Conservation (phyloP, 305 asterid species). For the Fraxinus latifolia region DNA sequence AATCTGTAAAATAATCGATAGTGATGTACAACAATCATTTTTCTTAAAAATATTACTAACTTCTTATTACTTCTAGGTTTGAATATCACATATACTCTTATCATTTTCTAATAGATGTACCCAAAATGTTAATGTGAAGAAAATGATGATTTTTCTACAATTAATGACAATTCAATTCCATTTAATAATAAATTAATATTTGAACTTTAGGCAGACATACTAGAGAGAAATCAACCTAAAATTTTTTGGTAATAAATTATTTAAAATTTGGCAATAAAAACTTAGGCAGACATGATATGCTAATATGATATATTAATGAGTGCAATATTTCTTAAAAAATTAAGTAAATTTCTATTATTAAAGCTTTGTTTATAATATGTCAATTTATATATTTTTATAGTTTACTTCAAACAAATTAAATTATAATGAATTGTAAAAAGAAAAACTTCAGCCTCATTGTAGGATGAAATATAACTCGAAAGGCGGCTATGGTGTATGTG, state of each 20-base stretch:
- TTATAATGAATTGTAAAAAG: background rate
- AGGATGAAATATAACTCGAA: background rate
- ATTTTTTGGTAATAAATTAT: background rate
- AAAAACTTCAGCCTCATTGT: background rate
- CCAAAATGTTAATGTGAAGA: background rate
- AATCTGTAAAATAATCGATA: background rate
- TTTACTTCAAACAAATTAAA: background rate
- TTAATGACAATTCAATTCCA: background rate
- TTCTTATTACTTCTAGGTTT: background rate
- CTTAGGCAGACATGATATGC: background rate
- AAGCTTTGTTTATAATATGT: background rate
- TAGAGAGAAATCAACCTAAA: background rate
- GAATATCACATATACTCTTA: background rate
- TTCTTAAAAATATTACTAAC: background rate
- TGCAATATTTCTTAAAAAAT: background rate
- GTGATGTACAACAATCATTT: background rate
- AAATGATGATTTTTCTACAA: background rate
- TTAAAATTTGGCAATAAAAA: background rate
- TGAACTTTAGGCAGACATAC: background rate
- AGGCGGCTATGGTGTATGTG: background rate
- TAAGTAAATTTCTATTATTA: background rate
- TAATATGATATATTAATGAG: background rate
- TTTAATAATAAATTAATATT: background rate
- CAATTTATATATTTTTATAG: background rate
- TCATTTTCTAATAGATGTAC: background rate